Evolutionary conservation across 441 rosid genomes (phyloP).

Genomic region (Populus hybrid): DNA sequence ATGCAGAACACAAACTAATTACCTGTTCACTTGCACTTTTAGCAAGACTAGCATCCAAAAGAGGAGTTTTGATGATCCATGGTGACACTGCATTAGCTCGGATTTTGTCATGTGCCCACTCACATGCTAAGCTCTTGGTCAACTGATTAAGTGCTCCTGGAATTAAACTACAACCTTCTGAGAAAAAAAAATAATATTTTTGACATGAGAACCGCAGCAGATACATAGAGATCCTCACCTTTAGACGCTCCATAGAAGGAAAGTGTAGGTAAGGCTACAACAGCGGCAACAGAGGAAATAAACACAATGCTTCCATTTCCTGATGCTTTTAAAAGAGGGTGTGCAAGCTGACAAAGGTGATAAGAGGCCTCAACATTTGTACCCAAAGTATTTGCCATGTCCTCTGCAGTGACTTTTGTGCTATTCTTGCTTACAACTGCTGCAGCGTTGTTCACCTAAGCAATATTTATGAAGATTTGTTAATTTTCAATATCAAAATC

Average conservation of each 20-base stretch:
- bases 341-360: conserved; percentile 66
- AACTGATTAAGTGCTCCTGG: conserved; percentile 79
- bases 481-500: too few species aligned
- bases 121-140: conserved; percentile 82
- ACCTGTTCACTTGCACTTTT: background rate
- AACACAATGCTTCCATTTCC: conserved; percentile 69
- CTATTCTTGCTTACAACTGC: conserved; percentile 22
- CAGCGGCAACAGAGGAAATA: conserved; percentile 69
- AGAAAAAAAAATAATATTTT: background rate
- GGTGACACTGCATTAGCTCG: conserved; percentile 75
- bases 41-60: background rate
- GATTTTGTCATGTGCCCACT: conserved; percentile 87
- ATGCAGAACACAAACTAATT: background rate
- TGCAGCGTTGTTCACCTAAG: conserved; percentile 75
- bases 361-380: conserved; percentile 68
- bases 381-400: conserved; percentile 42
- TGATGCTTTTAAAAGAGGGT: conserved; percentile 76
- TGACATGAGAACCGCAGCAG: too few species aligned
- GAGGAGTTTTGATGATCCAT: conserved; percentile 52
- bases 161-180: background rate
- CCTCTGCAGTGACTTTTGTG: conserved; percentile 56
- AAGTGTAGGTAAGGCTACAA: conserved; percentile 33
- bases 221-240: conserved; percentile 35
- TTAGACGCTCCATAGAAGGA: conserved; percentile 68
- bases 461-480: background rate